A percentile compares a stretch with the other conserved stretches of the same genome.
Evolutionary conservation across 345 rosid genomes (phyloP).

Genomic region (Mallotus nudiflorus): DNA sequence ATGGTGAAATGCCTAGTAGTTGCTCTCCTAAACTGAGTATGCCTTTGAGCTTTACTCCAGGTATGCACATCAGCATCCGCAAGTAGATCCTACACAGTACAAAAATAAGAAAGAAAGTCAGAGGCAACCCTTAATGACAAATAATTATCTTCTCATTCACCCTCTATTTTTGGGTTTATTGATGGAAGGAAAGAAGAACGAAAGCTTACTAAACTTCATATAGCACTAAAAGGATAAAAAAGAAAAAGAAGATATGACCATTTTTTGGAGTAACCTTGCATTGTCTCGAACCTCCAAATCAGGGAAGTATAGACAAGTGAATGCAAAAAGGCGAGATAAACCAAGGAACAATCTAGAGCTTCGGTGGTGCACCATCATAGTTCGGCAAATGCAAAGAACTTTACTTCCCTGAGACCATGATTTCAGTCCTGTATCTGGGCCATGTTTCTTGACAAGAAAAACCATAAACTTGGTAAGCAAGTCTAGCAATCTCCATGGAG

Average conservation of each 20-base stretch:
- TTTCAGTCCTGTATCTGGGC: slow-evolving; percentile 59
- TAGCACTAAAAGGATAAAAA: not conserved
- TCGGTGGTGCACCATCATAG: slow-evolving; percentile 77
- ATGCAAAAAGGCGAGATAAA: slow-evolving; percentile 79
- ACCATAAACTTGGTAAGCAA: slow-evolving; percentile 61
- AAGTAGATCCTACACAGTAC: slow-evolving; percentile 69
- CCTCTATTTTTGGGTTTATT: not conserved
- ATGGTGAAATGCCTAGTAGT: slow-evolving; percentile 58
- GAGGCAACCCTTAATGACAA: not conserved
- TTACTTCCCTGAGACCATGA: slow-evolving; percentile 92
- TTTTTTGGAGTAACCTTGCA: slow-evolving; percentile 58
- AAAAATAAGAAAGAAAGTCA: slow-evolving; percentile 20
- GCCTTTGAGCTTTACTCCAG: slow-evolving; percentile 73
- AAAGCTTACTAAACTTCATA: not conserved
- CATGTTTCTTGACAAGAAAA: slow-evolving; percentile 67
- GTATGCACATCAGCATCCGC: slow-evolving; percentile 83
- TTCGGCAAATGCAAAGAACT: slow-evolving; percentile 87
- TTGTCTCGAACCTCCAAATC: slow-evolving; percentile 93
- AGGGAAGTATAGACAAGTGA: slow-evolving; percentile 85
- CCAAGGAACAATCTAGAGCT: slow-evolving; percentile 86
- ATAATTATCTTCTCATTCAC: not conserved
- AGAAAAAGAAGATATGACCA: not conserved
- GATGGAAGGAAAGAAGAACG: not conserved
- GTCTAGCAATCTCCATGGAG: slow-evolving; percentile 66
- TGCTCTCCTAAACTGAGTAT: slow-evolving; percentile 70